Evolutionary conservation across 2,329 filamentous ascomycete species (phyloP).

Genomic region (Pezicula rhizophila): DNA sequence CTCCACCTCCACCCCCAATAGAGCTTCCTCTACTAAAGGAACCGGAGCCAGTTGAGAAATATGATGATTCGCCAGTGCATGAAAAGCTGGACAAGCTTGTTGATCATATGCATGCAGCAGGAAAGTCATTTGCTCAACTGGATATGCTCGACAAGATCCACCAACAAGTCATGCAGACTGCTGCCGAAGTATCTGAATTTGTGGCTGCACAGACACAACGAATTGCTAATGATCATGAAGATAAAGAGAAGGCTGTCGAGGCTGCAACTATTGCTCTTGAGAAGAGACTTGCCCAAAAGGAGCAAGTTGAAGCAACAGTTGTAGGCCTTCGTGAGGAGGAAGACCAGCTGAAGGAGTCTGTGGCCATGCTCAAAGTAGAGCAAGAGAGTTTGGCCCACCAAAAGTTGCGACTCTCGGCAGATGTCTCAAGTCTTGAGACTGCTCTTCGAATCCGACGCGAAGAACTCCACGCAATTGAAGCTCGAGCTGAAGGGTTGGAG

Average conservation of each 20-base stretch:
- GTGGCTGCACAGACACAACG: conserved; percentile 70
- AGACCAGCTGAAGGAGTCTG: conserved; percentile 52
- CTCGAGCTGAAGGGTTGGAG: conserved; percentile 80
- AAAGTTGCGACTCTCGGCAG: conserved; percentile 73
- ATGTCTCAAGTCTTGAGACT: conserved; percentile 86
- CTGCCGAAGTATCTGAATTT: conserved; percentile 78
- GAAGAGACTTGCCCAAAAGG: conserved; percentile 61
- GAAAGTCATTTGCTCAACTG: conserved; percentile 67
- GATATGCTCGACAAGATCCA: conserved; percentile 85
- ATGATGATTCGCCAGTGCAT: conserved; percentile 56
- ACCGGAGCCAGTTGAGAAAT: conserved; percentile 43
- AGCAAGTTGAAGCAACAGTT: conserved; percentile 50
- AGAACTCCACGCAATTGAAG: conserved; percentile 86
- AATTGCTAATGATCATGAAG: conserved; percentile 71
- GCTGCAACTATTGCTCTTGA: conserved; percentile 78
- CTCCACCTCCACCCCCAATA: conserved; percentile 36
- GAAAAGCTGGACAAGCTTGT: conserved; percentile 54
- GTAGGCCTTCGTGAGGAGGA: conserved; percentile 49
- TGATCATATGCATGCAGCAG: conserved; percentile 58
- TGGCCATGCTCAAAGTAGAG: conserved; percentile 46
- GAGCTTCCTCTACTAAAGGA: conserved; percentile 53
- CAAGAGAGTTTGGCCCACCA: conserved; percentile 71
- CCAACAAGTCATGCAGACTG: conserved; percentile 76
- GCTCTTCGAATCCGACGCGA: conserved; percentile 83
- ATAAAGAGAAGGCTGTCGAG: conserved; percentile 71